Base-by-base conservation (phyloP, 2,329 filamentous ascomycete genomes). In the Colletotrichum lentis region DNA sequence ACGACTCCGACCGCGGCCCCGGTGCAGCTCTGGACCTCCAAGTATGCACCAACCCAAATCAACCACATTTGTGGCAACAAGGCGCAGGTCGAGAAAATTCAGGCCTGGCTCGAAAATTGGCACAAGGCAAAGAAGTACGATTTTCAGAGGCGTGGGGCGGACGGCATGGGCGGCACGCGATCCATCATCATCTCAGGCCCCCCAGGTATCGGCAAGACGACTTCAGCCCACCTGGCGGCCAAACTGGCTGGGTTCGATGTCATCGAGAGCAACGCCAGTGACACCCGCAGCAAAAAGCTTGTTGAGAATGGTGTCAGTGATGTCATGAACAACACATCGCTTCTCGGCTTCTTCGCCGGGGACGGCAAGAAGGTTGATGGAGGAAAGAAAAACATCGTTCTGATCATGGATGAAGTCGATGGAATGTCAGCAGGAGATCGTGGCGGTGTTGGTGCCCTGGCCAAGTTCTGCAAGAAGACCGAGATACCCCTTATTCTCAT, bases 361-460 rank as follows among this genome's bases (percentile, higher is more conserved):
- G 92, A 94, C 64, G 91, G 92, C 27, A 92, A 96, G 79, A 86
- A 90, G 65, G 89, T 97, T 3, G 91, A 97, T 52, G 80, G 83
- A 5, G 84, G 85, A 18, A 98, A 96, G 83, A 97, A 96, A 83
- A 97, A 97, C 73, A 89, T 98, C 41, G 93, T 97, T 6, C 82
- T 99, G 56, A 93, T 99, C 80, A 98, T 99, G 96, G 96, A 99
- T 73, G 96, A 99, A 80, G 96, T 99, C 5, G 96, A 99, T 74
- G 96, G 96, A 60, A 98, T 99, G 96, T 98, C 95, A 69, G 94
- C 93, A 43, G 96, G 96, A 76, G 96, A 99, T 77, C 90, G 96
- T 69, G 96, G 96, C 72, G 96, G 96, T 78, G 96, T 99, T 55
- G 96, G 94, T 58, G 96, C 96, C 37, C 84, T 99, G 64, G 95